Conservation (phyloP, 129 eudicot species). For the Gnaphalium uliginosum region DNA sequence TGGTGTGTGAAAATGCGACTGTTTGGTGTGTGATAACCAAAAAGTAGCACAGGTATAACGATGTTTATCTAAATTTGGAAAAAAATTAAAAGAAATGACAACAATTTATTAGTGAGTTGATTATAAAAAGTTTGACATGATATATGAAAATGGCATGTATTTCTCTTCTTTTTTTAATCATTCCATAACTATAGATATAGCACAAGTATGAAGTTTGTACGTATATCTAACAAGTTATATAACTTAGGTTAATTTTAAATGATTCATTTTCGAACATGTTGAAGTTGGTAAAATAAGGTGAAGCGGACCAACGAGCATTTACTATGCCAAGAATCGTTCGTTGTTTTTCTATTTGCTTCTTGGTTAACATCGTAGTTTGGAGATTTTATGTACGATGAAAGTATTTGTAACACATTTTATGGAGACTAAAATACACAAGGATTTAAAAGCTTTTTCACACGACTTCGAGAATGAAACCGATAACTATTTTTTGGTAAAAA, state of each 20-base stretch:
- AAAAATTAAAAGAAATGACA: slow-evolving; percentile 28
- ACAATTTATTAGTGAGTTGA: slow-evolving; percentile 27
- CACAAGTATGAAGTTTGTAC: not conserved
- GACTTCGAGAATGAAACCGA: not conserved
- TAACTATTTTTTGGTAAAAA: too few species aligned
- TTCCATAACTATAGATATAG: not conserved
- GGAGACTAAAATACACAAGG: too few species aligned
- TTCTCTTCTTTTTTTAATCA: slow-evolving; percentile 10
- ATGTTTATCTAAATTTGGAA: slow-evolving; percentile 36
- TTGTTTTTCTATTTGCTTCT: not conserved
- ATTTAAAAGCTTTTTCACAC: too few species aligned
- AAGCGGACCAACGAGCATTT: not conserved
- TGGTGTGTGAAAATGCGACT: slow-evolving; percentile 12
- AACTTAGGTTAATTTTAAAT: not conserved
- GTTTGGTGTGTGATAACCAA: slow-evolving; percentile 25
- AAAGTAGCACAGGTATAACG: slow-evolving; percentile 28
- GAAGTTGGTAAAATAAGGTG: not conserved
- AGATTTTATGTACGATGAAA: too few species aligned
- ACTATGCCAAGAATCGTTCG: not conserved
- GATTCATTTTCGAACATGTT: not conserved
- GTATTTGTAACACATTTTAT: too few species aligned
- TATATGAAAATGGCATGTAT: slow-evolving; percentile 18
- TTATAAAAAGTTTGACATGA: slow-evolving; percentile 24
- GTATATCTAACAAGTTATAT: not conserved
- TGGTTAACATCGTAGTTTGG: too few species aligned